A percentile compares a stretch with the other conserved stretches of the same genome.
These are phyloP conservation scores for Leptographium wingfieldii DNA, from an alignment of 2,329 filamentous ascomycete genomes.

Conservation along the genomic window DNA sequence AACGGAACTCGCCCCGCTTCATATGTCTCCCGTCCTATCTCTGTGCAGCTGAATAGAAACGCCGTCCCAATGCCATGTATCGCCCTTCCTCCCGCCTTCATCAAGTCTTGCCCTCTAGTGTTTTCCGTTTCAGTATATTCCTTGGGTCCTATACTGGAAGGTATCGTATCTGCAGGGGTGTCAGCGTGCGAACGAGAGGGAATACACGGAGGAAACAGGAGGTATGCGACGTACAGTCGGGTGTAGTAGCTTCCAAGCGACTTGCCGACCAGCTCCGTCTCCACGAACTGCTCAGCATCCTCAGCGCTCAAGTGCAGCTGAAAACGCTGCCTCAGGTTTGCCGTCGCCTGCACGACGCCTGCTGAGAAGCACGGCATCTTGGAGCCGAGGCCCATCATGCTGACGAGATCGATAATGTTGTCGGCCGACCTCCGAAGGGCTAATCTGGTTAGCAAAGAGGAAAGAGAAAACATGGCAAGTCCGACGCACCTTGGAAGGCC, in stretches of 20 bases:
- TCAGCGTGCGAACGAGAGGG: constrained; percentile 5
- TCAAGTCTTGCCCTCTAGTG: background rate
- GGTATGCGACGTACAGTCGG: constrained; percentile 52
- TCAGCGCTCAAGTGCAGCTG: constrained; percentile 73
- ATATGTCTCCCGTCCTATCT: background rate
- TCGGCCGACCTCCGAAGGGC: constrained; percentile 68
- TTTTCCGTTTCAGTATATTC: constrained; percentile 54
- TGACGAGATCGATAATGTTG: constrained; percentile 68
- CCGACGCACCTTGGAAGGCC: constrained; percentile 58
- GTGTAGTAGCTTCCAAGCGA: constrained; percentile 80
- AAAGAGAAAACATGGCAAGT: background rate
- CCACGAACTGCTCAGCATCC: constrained; percentile 70
- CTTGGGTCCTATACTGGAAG: constrained; percentile 79
- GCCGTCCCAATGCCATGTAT: constrained; percentile 7
- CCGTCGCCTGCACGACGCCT: constrained; percentile 58
- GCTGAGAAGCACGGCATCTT: constrained; percentile 76
- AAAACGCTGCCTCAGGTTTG: constrained; percentile 59
- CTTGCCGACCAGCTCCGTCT: constrained; percentile 67
- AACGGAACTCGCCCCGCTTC: background rate
- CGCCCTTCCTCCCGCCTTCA: background rate
- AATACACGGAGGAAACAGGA: too few species aligned
- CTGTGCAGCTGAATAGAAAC: constrained; percentile 2
- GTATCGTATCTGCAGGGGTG: constrained; percentile 55
- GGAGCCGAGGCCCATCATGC: constrained; percentile 72
- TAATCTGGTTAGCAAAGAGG: constrained; percentile 5